A percentile compares a stretch with the other conserved stretches of the same genome.
Conservation (phyloP, 208 protist genomes). For the Acanthamoeba rhysodes region DNA sequence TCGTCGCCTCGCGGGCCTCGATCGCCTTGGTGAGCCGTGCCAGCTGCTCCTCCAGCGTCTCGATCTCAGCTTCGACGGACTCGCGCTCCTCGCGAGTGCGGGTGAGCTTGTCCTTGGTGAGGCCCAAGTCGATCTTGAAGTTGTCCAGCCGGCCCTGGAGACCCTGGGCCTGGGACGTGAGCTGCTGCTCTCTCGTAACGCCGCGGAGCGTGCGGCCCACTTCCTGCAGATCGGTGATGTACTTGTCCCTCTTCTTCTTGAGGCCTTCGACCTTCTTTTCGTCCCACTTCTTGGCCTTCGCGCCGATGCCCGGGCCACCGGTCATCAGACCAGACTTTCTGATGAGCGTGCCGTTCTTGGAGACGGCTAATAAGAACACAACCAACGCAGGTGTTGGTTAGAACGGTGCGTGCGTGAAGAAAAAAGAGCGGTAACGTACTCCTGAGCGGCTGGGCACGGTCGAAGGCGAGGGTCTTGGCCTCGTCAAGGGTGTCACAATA, state of each 20-base stretch:
- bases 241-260: slow-evolving; percentile 12
- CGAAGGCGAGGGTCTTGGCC: slow-evolving; percentile 84
- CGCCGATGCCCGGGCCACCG: slow-evolving; percentile 94
- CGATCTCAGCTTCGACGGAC: slow-evolving; percentile 85
- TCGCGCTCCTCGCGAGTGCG: slow-evolving; percentile 87
- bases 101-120: slow-evolving; percentile 56
- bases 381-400: neutral
- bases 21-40: slow-evolving; percentile 76
- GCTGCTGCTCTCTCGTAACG: slow-evolving; percentile 66
- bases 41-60: slow-evolving; percentile 83
- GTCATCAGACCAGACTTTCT: slow-evolving; percentile 97
- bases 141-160: slow-evolving; percentile 88
- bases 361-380: slow-evolving; percentile 90
- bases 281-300: slow-evolving; percentile 95
- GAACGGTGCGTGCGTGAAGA: neutral
- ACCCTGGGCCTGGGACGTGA: slow-evolving; percentile 72
- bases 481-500: slow-evolving; percentile 96
- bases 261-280: slow-evolving; percentile 89
- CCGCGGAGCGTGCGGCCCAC: slow-evolving; percentile 23
- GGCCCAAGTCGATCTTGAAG: slow-evolving; percentile 83
- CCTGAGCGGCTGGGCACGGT: neutral
- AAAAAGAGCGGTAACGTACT: neutral
- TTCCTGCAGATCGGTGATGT: slow-evolving; percentile 60
- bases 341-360: slow-evolving; percentile 96
- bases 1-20: neutral